A percentile compares a stretch with the other conserved stretches of the same genome.
These are phyloP conservation scores for Blastobotrys ciferrii DNA, from an alignment of 1,139 yeast genomes.

Conservation along the genomic window DNA sequence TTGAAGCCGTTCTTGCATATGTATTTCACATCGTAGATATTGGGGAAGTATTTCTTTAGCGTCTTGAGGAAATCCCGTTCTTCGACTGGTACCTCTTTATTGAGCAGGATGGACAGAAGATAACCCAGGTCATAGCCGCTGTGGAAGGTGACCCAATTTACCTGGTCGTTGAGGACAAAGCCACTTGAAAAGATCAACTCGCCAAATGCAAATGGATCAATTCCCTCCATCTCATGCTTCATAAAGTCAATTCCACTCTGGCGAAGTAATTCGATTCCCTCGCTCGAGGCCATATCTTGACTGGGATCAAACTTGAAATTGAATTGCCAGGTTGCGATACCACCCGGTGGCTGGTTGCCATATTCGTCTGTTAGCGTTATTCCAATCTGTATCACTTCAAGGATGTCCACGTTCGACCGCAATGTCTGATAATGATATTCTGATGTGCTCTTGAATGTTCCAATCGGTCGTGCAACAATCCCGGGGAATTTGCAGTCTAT, in stretches of 20 bases:
- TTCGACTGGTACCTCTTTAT: conserved; percentile 74
- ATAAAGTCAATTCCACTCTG: conserved; percentile 84
- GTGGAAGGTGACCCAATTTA: conserved; percentile 90
- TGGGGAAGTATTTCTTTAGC: conserved; percentile 73
- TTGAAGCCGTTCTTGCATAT: conserved; percentile 52
- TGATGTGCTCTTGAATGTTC: conserved; percentile 84
- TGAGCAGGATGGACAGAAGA: conserved; percentile 71
- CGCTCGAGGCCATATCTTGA: conserved; percentile 76
- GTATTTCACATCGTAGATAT: conserved; percentile 78
- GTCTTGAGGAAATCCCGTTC: conserved; percentile 77
- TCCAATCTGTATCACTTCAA: conserved; percentile 84
- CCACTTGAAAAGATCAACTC: conserved; percentile 87
- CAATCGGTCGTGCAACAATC: conserved; percentile 92
- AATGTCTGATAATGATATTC: conserved; percentile 96
- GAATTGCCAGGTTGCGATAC: conserved; percentile 85
- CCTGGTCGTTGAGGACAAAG: conserved; percentile 64
- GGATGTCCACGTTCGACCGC: conserved; percentile 83
- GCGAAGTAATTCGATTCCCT: conserved; percentile 69
- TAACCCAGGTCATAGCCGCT: conserved; percentile 92
- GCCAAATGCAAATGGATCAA: conserved; percentile 76
- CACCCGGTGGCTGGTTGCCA: conserved; percentile 66
- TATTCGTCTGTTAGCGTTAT: conserved; percentile 77
- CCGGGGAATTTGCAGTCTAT: conserved; percentile 92
- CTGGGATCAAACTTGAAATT: conserved; percentile 76
- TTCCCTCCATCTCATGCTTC: conserved; percentile 73